Evolutionary conservation across 164 flowering plant genomes (phyloP).

Genomic region (Vitis rupestris): DNA sequence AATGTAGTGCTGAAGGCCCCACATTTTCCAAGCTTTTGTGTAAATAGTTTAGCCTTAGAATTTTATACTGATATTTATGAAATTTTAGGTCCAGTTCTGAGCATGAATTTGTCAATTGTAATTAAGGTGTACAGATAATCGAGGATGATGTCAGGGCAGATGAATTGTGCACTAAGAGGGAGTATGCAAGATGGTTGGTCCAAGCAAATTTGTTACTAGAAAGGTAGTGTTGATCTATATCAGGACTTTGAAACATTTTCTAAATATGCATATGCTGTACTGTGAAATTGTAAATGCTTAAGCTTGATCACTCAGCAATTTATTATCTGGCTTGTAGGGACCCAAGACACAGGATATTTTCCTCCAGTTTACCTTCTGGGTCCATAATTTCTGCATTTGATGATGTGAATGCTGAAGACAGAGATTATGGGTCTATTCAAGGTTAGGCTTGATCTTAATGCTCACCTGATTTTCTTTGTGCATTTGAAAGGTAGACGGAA

Average conservation of each 20-base stretch:
- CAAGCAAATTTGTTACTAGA: slow-evolving; percentile 56
- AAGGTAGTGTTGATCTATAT: slow-evolving; percentile 45
- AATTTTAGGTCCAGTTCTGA: slow-evolving; percentile 32
- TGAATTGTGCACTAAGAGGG: slow-evolving; percentile 81
- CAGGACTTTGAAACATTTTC: neutral
- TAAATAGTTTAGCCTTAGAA: too few relatives aligned
- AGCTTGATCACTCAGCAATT: slow-evolving; percentile 1
- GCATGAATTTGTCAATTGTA: slow-evolving; percentile 31
- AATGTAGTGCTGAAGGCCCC: too few relatives aligned
- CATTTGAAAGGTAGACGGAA: neutral
- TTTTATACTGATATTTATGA: slow-evolving; percentile 1
- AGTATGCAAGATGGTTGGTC: slow-evolving; percentile 89
- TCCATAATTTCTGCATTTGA: slow-evolving; percentile 58
- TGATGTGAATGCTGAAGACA: slow-evolving; percentile 62
- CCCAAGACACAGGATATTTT: slow-evolving; percentile 46
- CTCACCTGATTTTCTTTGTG: neutral
- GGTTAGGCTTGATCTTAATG: slow-evolving; percentile 37
- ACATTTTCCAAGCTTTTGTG: too few relatives aligned
- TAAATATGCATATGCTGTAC: neutral
- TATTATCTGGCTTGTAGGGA: slow-evolving; percentile 43
- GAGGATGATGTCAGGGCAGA: slow-evolving; percentile 59
- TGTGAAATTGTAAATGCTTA: neutral
- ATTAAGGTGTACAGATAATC: slow-evolving; percentile 64
- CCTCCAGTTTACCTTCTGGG: slow-evolving; percentile 52
- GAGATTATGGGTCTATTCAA: slow-evolving; percentile 73